Percentiles rank a stretch among this genome's conserved stretches.
Conservation (phyloP, 805 yeast genomes). For the Zygotorulaspora danielsina region DNA sequence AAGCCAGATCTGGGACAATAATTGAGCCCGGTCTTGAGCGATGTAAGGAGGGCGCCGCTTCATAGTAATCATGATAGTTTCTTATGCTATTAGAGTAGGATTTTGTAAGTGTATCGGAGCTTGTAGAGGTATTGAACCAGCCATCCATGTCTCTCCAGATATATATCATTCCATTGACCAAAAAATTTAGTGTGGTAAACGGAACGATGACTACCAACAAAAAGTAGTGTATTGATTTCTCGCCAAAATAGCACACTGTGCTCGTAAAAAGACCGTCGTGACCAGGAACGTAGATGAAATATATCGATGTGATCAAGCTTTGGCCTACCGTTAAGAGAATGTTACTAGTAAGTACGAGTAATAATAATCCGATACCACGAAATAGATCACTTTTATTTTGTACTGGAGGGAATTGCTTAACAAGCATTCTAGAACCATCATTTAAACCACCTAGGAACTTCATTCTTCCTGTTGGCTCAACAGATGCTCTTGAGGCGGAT, state of each 20-base stretch:
- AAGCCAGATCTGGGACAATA: slow-evolving; percentile 1
- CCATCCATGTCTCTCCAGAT: slow-evolving; percentile 27
- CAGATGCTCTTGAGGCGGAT: not conserved
- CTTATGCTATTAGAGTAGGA: slow-evolving; percentile 1
- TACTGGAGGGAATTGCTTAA: slow-evolving; percentile 10
- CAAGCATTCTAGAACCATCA: slow-evolving; percentile 1
- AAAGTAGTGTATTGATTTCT: slow-evolving; percentile 31
- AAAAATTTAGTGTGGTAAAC: slow-evolving; percentile 23
- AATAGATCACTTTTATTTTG: slow-evolving; percentile 11
- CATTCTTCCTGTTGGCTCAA: not conserved
- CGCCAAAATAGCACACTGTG: slow-evolving; percentile 35
- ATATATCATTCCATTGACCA: slow-evolving; percentile 19
- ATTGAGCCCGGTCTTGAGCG: slow-evolving; percentile 7
- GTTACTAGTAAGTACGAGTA: slow-evolving; percentile 18
- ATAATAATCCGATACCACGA: slow-evolving; percentile 11
- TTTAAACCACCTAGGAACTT: not conserved
- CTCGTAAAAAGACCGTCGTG: slow-evolving; percentile 33
- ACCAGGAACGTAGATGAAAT: slow-evolving; percentile 40
- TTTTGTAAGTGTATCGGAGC: slow-evolving; percentile 3
- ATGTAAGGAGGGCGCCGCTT: slow-evolving; percentile 12
- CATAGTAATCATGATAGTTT: slow-evolving; percentile 14
- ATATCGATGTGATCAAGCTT: slow-evolving; percentile 36
- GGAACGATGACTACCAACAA: slow-evolving; percentile 34
- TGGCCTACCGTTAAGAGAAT: slow-evolving; percentile 33
- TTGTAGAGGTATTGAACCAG: slow-evolving; percentile 12